Evolutionary conservation across 2,329 filamentous ascomycete species (phyloP).

Genomic region (Penicillium sp.): DNA sequence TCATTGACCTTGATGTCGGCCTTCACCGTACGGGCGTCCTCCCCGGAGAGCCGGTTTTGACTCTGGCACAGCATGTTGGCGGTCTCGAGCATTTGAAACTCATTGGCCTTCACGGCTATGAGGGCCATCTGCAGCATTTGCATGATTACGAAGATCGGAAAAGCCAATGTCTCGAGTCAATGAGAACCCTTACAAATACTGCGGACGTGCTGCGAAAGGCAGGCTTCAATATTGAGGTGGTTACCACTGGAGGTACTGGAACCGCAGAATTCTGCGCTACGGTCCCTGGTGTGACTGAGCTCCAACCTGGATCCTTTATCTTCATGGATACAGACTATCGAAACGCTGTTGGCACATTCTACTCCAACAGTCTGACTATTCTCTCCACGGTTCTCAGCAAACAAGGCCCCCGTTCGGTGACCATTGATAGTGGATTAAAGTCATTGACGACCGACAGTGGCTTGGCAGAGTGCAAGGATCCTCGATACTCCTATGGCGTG

Average conservation of each 20-base stretch:
- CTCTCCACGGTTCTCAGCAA: constrained; percentile 53
- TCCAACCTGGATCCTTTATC: constrained; percentile 58
- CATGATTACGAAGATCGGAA: constrained; percentile 48
- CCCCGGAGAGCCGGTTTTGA: constrained; percentile 43
- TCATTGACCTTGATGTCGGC: constrained; percentile 56
- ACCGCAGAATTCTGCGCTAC: constrained; percentile 57
- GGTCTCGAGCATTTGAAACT: constrained; percentile 43
- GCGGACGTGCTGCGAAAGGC: constrained; percentile 45
- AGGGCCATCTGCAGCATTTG: constrained; percentile 57
- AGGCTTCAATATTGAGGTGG: constrained; percentile 51
- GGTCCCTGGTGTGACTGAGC: constrained; percentile 55
- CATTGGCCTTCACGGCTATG: constrained; percentile 56
- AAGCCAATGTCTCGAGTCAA: constrained; percentile 48
- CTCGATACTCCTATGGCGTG: constrained; percentile 47
- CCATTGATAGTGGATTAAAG: constrained; percentile 55
- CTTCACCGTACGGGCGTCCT: constrained; percentile 53
- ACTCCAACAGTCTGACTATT: constrained; percentile 53
- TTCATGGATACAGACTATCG: constrained; percentile 62
- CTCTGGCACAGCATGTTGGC: constrained; percentile 44
- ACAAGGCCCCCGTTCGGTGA: constrained; percentile 48
- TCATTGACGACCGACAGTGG: constrained; percentile 56
- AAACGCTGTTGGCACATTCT: constrained; percentile 53
- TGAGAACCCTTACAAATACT: constrained; percentile 48
- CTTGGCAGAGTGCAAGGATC: constrained; percentile 50
- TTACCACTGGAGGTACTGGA: constrained; percentile 56